Evolutionary conservation across 352 stramenopile genomes (phyloP).

Genomic region (Phytophthora rubi): DNA sequence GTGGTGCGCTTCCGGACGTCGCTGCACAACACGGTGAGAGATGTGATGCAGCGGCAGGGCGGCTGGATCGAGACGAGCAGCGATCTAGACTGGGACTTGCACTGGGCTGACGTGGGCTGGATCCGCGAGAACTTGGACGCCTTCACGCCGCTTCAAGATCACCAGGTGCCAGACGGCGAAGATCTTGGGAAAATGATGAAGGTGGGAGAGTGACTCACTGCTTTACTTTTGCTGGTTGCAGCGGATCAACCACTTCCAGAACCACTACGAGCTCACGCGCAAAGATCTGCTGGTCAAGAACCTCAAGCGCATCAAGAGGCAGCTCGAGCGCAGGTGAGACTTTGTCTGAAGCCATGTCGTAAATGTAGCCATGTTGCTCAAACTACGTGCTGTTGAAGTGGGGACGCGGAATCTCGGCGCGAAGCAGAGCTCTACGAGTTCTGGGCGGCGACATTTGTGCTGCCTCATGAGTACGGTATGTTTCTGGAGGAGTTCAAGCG

Average conservation of each 20-base stretch:
- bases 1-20: slow-evolving; percentile 65
- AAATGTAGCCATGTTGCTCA: slow-evolving; percentile 19
- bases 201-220: not conserved
- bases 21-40: slow-evolving; percentile 81
- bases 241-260: slow-evolving; percentile 93
- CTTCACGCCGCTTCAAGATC: slow-evolving; percentile 67
- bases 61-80: slow-evolving; percentile 80
- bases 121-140: slow-evolving; percentile 78
- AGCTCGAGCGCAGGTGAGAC: slow-evolving; percentile 69
- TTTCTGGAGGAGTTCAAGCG: slow-evolving; percentile 77
- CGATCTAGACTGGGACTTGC: slow-evolving; percentile 82
- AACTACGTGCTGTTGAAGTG: slow-evolving; percentile 20
- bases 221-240: slow-evolving; percentile 29
- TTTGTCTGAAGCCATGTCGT: slow-evolving; percentile 9
- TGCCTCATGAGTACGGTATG: slow-evolving; percentile 89
- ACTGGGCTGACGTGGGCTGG: slow-evolving; percentile 89
- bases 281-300: slow-evolving; percentile 93
- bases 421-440: slow-evolving; percentile 68
- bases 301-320: slow-evolving; percentile 89
- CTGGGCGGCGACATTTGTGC: slow-evolving; percentile 81
- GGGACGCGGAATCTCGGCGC: slow-evolving; percentile 33
- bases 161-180: slow-evolving; percentile 36
- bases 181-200: not conserved
- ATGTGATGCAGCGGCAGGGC: slow-evolving; percentile 65
- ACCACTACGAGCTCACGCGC: slow-evolving; percentile 93